Evolutionary conservation across 768 basidiomycete species (phyloP), one percentile per base, ranked within the genome.

Genomic region (Neoboletus brunneissimus): DNA sequence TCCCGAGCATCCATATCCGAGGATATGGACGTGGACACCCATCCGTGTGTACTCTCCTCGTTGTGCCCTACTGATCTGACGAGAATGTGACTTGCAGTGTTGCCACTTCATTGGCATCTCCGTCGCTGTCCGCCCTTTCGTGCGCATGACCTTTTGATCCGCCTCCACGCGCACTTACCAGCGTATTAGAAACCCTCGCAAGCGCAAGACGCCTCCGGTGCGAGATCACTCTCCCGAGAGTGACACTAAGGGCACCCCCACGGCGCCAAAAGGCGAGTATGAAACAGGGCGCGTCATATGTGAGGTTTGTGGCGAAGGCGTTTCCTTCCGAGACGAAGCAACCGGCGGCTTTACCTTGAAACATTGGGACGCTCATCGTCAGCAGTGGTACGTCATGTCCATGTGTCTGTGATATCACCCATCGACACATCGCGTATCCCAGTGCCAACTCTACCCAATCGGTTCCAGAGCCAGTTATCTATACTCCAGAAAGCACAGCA

Each of bases 301-400:
- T 71, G 82, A 85, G 57, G 73, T 76, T 9, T 91, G 89, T 63
- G 80, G 82, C 11, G 74, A 77, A 23, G 74, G 77, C 13, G 81
- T 91, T 51, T 82, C 86, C 5, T 86, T 89, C 69, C 77, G 87
- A 23, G 87, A 89, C 68, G 84, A 85, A 32, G 68, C 71, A 13
- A 78, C 83, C 32, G 82, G 83, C 2, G 81, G 75, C 3, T 89
- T 89, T 67, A 87, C 87, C 37, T 71, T 84, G 40, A 80, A 82
- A 62, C 83, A 84, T 44, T 89, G 88, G 89, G 83, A 84, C 34
- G 79, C 82, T 15, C 88, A 90, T 71, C 79, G 81, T 12, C 69
- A 75, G 42, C 70, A 75, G 29, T 88, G 87, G 87, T 86, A 63
- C 31, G 81, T 72, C 45, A 47, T 45, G 6, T 58, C 43, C 59